Conservation (phyloP, 2,329 filamentous ascomycete species). For the Calonectria naviculata region DNA sequence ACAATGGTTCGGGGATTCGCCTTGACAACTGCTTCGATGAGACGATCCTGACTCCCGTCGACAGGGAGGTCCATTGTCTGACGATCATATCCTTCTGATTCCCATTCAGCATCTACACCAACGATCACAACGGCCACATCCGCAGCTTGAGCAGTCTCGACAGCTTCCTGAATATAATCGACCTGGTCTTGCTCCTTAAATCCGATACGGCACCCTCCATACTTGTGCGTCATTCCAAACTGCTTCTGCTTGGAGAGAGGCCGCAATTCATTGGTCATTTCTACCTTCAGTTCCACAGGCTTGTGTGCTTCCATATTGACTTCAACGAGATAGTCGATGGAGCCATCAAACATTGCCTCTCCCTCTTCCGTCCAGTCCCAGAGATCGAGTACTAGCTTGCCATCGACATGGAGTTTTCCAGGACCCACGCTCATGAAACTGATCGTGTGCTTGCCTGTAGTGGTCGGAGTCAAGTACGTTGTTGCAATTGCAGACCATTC, state of each 20-base stretch:
- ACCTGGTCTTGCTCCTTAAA: constrained; percentile 74
- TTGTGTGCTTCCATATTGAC: constrained; percentile 69
- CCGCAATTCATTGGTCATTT: constrained; percentile 70
- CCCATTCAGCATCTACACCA: constrained; percentile 79
- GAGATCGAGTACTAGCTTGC: constrained; percentile 69
- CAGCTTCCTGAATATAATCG: constrained; percentile 72
- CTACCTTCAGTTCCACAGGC: constrained; percentile 64
- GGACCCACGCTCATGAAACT: constrained; percentile 77
- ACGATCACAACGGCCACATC: constrained; percentile 77
- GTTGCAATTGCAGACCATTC: constrained; percentile 74
- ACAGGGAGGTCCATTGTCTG: constrained; percentile 78
- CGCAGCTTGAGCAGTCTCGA: constrained; percentile 68
- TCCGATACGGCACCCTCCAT: constrained; percentile 77
- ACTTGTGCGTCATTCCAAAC: constrained; percentile 70
- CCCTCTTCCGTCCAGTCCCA: constrained; percentile 78
- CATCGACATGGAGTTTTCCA: constrained; percentile 70
- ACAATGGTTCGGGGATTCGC: constrained; percentile 76
- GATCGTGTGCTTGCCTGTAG: constrained; percentile 71
- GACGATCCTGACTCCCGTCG: constrained; percentile 63
- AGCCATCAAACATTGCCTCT: constrained; percentile 78
- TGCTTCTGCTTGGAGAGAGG: constrained; percentile 69
- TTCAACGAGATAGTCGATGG: constrained; percentile 71
- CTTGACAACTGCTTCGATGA: constrained; percentile 70
- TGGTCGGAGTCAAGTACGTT: constrained; percentile 67
- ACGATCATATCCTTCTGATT: constrained; percentile 79